Evolutionary conservation across 768 basidiomycete species (phyloP).

Genomic region (Rhizopogon roseolus): DNA sequence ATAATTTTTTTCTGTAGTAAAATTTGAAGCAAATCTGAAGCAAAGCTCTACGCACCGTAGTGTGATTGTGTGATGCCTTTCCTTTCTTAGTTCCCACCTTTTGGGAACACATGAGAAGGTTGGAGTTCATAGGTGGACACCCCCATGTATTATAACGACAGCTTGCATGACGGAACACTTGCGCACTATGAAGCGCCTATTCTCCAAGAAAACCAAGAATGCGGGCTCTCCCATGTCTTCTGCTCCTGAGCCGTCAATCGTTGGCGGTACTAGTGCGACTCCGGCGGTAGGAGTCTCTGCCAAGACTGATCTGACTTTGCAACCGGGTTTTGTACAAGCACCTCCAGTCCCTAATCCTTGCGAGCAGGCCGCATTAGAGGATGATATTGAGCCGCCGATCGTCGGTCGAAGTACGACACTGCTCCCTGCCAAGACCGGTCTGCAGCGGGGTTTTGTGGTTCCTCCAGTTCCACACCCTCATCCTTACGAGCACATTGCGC

Average conservation of each 20-base stretch:
- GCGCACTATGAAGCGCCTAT: constrained; percentile 27
- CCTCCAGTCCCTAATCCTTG: too few species aligned
- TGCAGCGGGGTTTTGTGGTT: constrained; percentile 62
- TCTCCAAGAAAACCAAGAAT: constrained; percentile 17
- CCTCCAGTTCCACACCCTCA: constrained; percentile 73
- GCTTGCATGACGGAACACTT: not conserved
- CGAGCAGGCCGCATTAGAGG: too few species aligned
- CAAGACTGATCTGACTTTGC: too few species aligned
- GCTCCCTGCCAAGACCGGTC: constrained; percentile 12
- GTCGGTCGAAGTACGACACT: not conserved
- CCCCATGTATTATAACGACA: not conserved
- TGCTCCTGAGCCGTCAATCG: not conserved
- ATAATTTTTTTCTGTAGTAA: constrained; percentile 14
- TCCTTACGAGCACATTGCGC: constrained; percentile 64
- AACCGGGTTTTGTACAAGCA: too few species aligned
- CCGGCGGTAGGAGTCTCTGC: too few species aligned
- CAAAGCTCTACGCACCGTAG: too few species aligned
- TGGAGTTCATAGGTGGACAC: not conserved
- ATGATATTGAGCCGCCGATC: not conserved
- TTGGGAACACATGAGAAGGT: not conserved
- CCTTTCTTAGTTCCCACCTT: not conserved
- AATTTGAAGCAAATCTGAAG: constrained; percentile 7
- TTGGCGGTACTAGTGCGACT: too few species aligned
- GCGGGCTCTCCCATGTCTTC: not conserved
- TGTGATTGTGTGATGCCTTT: too few species aligned